phyloP scores from a whole-genome alignment of 106 monocot species.

The Dendrobium huoshanense region DNA sequence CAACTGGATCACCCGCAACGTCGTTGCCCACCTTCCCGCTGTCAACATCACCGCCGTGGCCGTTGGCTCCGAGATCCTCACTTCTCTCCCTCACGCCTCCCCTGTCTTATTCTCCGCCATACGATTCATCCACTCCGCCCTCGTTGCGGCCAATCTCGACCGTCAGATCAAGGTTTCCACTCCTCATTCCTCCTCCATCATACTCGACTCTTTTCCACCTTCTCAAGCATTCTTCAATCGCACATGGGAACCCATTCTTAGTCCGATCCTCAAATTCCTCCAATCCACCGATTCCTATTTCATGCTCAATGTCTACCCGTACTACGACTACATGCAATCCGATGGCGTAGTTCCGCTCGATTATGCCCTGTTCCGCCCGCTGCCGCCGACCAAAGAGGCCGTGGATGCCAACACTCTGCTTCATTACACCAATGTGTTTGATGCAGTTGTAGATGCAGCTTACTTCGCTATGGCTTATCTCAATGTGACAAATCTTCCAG shows the following conservation, averaged over 20 bases:
- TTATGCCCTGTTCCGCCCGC: slow-evolving; percentile 90
- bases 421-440: slow-evolving; percentile 98
- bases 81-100: slow-evolving; percentile 85
- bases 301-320: slow-evolving; percentile 96
- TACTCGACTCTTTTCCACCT: slow-evolving; percentile 94
- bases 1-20: slow-evolving; percentile 85
- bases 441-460: slow-evolving; percentile 85
- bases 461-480: slow-evolving; percentile 95
- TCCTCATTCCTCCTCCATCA: slow-evolving; percentile 84
- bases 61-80: slow-evolving; percentile 80
- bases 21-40: slow-evolving; percentile 71
- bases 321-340: slow-evolving; percentile 95
- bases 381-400: slow-evolving; percentile 94
- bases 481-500: slow-evolving; percentile 78
- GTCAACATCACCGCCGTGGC: slow-evolving; percentile 84
- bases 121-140: slow-evolving; percentile 80
- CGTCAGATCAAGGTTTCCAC: slow-evolving; percentile 74
- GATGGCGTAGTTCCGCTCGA: slow-evolving; percentile 90
- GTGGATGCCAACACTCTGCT: slow-evolving; percentile 94
- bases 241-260: slow-evolving; percentile 53
- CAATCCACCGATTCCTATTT: slow-evolving; percentile 65
- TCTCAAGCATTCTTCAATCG: slow-evolving; percentile 99
- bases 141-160: slow-evolving; percentile 86
- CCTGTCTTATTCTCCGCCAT: slow-evolving; percentile 71
- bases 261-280: slow-evolving; percentile 84